Percentiles rank a stretch among this genome's conserved stretches.
Conservation (phyloP, 2,329 filamentous ascomycete genomes). For the Penicillium sp. region DNA sequence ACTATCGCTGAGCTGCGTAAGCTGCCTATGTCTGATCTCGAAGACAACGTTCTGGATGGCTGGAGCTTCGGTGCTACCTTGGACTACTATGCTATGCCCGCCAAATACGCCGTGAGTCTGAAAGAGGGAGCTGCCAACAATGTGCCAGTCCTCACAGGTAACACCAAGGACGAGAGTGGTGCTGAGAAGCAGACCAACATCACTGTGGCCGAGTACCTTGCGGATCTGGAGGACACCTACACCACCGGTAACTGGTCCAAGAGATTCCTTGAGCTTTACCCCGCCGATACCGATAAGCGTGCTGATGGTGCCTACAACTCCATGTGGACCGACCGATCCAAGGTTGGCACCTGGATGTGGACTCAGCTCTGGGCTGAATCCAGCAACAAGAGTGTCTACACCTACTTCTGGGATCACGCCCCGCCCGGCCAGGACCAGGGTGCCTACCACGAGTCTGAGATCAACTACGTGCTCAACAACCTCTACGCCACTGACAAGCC, state of each 20-base stretch:
- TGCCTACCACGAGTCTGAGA: constrained; percentile 3
- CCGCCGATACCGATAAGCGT: not conserved
- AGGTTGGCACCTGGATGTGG: constrained; percentile 2
- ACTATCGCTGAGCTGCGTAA: not conserved
- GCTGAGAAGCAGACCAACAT: not conserved
- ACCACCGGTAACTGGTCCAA: not conserved
- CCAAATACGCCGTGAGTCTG: not conserved
- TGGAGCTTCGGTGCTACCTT: not conserved
- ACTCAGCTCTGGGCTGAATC: not conserved
- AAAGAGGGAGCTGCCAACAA: not conserved
- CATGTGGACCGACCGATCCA: constrained; percentile 1
- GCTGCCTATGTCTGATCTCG: not conserved
- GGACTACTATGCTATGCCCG: constrained; percentile 2
- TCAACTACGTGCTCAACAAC: constrained; percentile 4
- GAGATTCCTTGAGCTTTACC: not conserved
- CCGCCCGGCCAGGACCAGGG: constrained; percentile 2
- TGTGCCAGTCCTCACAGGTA: not conserved
- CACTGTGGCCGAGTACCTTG: not conserved
- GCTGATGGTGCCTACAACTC: not conserved
- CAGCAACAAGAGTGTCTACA: not conserved
- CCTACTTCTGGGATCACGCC: constrained; percentile 2
- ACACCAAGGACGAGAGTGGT: constrained; percentile 3
- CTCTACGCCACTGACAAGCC: constrained; percentile 1
- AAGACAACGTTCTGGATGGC: not conserved
- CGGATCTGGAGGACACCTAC: not conserved